Percentiles rank a stretch among this genome's conserved stretches.
phyloP scores from a whole-genome alignment of 1,284 basidiomycete genomes.

The Salmacisia buchloeana region DNA sequence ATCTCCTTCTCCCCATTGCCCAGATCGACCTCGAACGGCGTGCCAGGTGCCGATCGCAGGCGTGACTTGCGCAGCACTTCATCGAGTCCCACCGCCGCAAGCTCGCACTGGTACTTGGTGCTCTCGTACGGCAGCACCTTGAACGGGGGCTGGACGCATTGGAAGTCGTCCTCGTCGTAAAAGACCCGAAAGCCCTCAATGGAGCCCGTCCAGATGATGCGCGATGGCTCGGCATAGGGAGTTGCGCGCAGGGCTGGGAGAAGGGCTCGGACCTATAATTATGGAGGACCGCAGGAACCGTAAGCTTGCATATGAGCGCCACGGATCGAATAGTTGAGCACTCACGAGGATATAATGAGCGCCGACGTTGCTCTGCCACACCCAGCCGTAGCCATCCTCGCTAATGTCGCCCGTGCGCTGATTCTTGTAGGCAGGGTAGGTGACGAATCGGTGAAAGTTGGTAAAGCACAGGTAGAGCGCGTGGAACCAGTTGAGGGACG shows the following conservation, averaged over 20 bases:
- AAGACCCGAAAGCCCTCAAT: constrained; percentile 43
- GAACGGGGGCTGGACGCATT: constrained; percentile 34
- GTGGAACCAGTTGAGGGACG: constrained; percentile 42
- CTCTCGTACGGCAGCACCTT: constrained; percentile 46
- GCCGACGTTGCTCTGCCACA: constrained; percentile 49
- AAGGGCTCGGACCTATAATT: constrained; percentile 21
- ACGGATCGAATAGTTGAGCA: neutral
- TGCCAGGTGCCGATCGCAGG: constrained; percentile 27
- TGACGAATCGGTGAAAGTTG: constrained; percentile 43
- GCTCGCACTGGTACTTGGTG: constrained; percentile 50
- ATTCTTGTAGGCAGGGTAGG: constrained; percentile 45
- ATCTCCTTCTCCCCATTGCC: neutral
- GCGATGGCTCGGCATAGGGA: constrained; percentile 38
- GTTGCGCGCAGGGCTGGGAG: constrained; percentile 34
- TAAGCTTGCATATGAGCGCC: neutral
- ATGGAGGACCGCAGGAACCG: neutral
- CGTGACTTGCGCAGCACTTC: constrained; percentile 31
- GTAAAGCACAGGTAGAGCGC: constrained; percentile 43
- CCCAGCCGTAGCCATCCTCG: constrained; percentile 48
- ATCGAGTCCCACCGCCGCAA: constrained; percentile 44
- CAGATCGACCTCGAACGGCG: constrained; percentile 21
- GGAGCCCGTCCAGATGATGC: constrained; percentile 50
- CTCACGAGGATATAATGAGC: constrained; percentile 46
- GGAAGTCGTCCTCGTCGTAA: constrained; percentile 42
- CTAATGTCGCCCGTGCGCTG: constrained; percentile 46